Base-by-base conservation (phyloP, 805 yeast genomes). In the Schizosaccharomyces japonicus region DNA sequence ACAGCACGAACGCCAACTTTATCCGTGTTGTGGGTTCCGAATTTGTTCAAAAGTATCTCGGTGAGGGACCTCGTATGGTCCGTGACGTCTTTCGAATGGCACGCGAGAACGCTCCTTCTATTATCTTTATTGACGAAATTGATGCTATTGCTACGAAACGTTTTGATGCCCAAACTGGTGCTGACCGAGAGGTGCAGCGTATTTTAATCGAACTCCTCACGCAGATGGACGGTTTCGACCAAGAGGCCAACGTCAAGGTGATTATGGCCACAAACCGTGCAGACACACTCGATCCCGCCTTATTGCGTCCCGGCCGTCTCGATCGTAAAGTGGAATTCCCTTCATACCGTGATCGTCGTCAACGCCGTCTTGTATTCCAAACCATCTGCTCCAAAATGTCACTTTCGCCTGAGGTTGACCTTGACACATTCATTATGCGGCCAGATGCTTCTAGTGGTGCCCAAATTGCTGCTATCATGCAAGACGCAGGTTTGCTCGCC, bases 1-100 rank as follows among this genome's bases (percentile, higher is more conserved):
- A 90, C 64, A 76, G 87, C 49, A 79, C 96, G 3, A 81, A 94
- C 1, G 98, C 98, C 2, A 72, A 95, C 4, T 90, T 90, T 58
- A 90, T 90, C 55, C 80, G 96, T 62, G 94, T 90, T 28, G 90
- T 83, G 56, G 98, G 98, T 52, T 87, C 96, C 1, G 99, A 90
- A 63, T 90, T 90, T 58, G 98, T 90, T 49, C 98, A 90, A 62
- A 90, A 90, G 64, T 90, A 90, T 63, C 71, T 90, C 49, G 99
- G 99, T 62, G 99, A 90, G 68, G 98, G 99, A 58, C 96, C 99
- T 51, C 75, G 99, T 67, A 90, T 90, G 96, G 98, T 90, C 31
- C 78, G 99, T 63, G 98, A 90, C 62, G 96, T 90, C 31, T 90
- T 90, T 67, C 71, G 96, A 60, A 72, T 90, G 52, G 99, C 99